Evolutionary conservation across 768 basidiomycete species (phyloP), one percentile per base, ranked within the genome.

Genomic region (Tulasnella sp.): DNA sequence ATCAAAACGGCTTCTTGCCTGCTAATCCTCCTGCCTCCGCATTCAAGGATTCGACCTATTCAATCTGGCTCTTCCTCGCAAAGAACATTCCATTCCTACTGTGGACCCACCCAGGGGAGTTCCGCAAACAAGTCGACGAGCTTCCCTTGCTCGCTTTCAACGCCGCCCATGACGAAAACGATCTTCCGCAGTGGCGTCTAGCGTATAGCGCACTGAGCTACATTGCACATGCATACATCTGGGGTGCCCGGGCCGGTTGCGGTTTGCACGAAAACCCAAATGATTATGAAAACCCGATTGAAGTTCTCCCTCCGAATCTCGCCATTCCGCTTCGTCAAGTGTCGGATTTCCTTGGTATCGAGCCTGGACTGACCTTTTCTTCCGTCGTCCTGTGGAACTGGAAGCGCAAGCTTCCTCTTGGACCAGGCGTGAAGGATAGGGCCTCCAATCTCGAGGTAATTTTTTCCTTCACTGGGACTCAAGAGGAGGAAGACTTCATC

Each of bases 261-360:
- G 25, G 31, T 7, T 24, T 3, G 3, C 19, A 47, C 31, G 45
- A 47, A 22, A 31, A 35, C 45, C 25, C 27, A 24, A 31, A 24
- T 8, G 27, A 47, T 34, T 25, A 47, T 19, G 45, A 47, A 20
- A 34, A 31, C 24, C 19, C 24, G 27, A 15, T 47, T 24, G 45
- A 47, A 29, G 27, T 28, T 34, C n/a, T 47, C 16, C 45, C 45
- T n/a, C 25, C 45, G 5, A 47, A 4, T 34, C 25, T 47, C 13
- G 45, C 45, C 31, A 35, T 47, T 20, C 45, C 45, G n/a, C 31
- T 47, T 15, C 28, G 45, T 22, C 45, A 47, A 10, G 45, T 47
- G 4, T 29, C 45, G 2, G 16, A 7, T 31, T 34, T 20, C 9
- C n/a, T 47, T 13, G 45, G 45, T 15, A 34, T 47, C 28, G 31